Evolutionary conservation across 306 rosid species (phyloP), one percentile per base, ranked within the genome.

Genomic region (Ziziphus jujuba): DNA sequence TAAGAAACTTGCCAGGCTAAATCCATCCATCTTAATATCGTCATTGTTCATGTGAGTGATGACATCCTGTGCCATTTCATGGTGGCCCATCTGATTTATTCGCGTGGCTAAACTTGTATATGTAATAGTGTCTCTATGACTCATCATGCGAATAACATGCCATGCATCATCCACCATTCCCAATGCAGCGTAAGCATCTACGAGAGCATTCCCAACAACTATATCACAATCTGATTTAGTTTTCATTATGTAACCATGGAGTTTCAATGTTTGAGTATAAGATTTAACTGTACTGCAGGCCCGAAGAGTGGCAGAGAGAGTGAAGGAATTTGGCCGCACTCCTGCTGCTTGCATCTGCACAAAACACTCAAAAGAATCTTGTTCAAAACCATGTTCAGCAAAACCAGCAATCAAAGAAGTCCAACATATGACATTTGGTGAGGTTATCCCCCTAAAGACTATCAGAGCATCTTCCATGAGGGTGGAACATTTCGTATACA

Each of bases 381-480:
- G 70, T 69, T 77, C 90, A 28, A 78, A 82, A 59, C 89, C 88
- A 52, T 80, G 87, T 45, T 80, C 78, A 48, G 69, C 79, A 61
- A 86, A 73, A 70, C 96, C 90, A 58, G 86, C 69, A 66, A 84
- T 82, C 78, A 89, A 81, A 70, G 88, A 82, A 67, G 90, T 86
- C 96, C 96, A 89, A 71, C 87, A 78, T 54, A 84, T 74, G 72
- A 89, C 85, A 78, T 79, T 74, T 5, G 77, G 91, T 0, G 60
- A 65, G 73, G 70, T 25, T 59, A 86, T 82, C 57, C 63, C 75
- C 64, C 73, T 72, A 71, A 86, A 84, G 61, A 69, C 88, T 86
- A 65, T 78, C 72, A 72, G 64, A 34, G 81, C 84, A 67, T 80
- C 72, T 36, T 76, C 67, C 2, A 75, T 53, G 24, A 33, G 47